Evolutionary conservation across 1,284 basidiomycete genomes (phyloP).

Genomic region (Boletus semigastroideus): DNA sequence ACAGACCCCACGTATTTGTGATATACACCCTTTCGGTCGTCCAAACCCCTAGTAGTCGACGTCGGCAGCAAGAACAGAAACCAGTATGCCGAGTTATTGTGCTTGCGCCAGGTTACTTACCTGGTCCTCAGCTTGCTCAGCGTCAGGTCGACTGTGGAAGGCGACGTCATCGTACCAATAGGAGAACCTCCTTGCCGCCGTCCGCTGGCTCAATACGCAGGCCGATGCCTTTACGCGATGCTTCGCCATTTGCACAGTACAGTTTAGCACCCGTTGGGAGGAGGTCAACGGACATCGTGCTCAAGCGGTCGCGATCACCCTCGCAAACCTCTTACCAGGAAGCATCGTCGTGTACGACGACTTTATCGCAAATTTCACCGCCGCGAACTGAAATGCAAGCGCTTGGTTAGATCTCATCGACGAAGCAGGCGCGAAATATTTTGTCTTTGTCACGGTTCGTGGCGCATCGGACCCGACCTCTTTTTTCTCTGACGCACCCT

Average conservation of each 20-base stretch:
- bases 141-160: too few relatives aligned
- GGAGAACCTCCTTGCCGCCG: too few relatives aligned
- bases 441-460: slow-evolving; percentile 54
- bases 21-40: too few relatives aligned
- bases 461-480: not conserved
- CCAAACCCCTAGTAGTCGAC: too few relatives aligned
- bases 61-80: too few relatives aligned
- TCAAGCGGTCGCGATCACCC: slow-evolving; percentile 45
- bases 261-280: slow-evolving; percentile 47
- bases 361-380: slow-evolving; percentile 55
- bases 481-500: not conserved
- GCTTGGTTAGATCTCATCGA: slow-evolving; percentile 56
- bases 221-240: too few relatives aligned
- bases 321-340: slow-evolving; percentile 47
- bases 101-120: too few relatives aligned
- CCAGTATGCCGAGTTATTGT: too few relatives aligned
- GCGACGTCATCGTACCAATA: too few relatives aligned
- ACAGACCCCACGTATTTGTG: slow-evolving; percentile 47
- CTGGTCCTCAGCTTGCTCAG: too few relatives aligned
- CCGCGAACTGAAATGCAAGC: slow-evolving; percentile 50
- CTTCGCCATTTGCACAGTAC: slow-evolving; percentile 40
- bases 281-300: slow-evolving; percentile 33
- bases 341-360: slow-evolving; percentile 50
- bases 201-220: too few relatives aligned
- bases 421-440: slow-evolving; percentile 59